Conservation (phyloP, 2,329 filamentous ascomycete genomes). For the Aspergillus quadrilineatus region DNA sequence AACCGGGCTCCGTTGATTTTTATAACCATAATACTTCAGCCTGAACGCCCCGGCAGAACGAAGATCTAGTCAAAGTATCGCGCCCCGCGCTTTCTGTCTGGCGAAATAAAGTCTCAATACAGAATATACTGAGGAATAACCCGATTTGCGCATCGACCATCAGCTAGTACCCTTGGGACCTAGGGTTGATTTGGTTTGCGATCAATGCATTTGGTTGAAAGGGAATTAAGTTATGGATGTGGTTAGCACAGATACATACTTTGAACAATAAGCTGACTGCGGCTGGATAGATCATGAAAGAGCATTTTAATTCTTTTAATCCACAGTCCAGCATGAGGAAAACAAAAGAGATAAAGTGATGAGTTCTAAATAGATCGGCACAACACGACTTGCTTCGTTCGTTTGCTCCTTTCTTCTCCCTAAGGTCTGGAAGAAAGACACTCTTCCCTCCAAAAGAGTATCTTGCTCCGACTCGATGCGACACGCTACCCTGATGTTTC, state of each 20-base stretch:
- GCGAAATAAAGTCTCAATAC: too few species aligned
- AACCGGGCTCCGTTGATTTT: too few species aligned
- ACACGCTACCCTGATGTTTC: slow-evolving; percentile 1
- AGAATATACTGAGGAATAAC: too few species aligned
- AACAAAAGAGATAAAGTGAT: not conserved
- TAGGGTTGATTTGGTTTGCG: too few species aligned
- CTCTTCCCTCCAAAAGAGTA: slow-evolving; percentile 10
- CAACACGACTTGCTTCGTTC: slow-evolving; percentile 7
- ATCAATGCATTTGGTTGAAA: too few species aligned
- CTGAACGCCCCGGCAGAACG: too few species aligned
- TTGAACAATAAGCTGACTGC: not conserved
- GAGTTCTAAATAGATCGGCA: slow-evolving; percentile 12
- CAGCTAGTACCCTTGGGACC: too few species aligned
- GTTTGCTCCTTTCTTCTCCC: not conserved
- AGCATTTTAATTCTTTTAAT: slow-evolving; percentile 21
- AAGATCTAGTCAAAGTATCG: too few species aligned
- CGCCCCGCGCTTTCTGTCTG: too few species aligned
- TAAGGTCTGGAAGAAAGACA: slow-evolving; percentile 11
- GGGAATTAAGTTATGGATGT: not conserved
- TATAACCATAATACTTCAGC: too few species aligned
- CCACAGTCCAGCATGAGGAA: slow-evolving; percentile 2
- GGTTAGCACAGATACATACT: too few species aligned
- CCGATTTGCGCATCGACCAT: too few species aligned
- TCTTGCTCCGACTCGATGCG: not conserved
- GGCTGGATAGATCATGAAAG: slow-evolving; percentile 10